Conservation (phyloP, 2,329 filamentous ascomycete genomes). For the Hypoxylon sp. region DNA sequence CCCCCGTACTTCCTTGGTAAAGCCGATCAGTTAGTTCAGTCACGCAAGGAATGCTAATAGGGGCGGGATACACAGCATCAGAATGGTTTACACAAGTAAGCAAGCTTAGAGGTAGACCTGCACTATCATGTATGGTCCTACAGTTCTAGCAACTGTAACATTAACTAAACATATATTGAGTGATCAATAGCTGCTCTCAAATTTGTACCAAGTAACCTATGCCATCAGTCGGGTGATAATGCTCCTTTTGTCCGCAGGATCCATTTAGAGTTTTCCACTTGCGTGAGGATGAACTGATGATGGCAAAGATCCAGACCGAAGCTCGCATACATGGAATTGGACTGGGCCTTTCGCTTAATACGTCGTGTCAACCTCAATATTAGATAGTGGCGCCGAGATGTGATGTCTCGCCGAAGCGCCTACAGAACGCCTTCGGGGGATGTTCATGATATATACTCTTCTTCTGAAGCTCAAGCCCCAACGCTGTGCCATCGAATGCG, state of each 20-base stretch:
- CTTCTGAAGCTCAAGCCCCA: background rate
- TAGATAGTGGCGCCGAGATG: background rate
- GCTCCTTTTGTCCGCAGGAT: background rate
- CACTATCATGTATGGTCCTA: too few species aligned
- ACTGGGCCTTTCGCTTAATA: background rate
- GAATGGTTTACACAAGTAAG: background rate
- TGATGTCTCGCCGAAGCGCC: background rate
- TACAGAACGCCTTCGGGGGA: background rate
- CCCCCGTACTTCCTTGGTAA: too few species aligned
- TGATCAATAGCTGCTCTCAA: background rate
- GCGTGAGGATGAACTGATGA: background rate
- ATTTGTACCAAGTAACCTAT: background rate
- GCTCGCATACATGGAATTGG: background rate
- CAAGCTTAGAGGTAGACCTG: background rate
- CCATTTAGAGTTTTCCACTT: background rate
- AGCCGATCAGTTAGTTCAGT: background rate
- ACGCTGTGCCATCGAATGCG: background rate
- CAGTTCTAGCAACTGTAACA: background rate
- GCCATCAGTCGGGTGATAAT: background rate
- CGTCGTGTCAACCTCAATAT: background rate
- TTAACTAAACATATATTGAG: background rate
- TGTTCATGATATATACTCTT: background rate
- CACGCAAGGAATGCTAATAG: background rate
- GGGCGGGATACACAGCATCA: background rate
- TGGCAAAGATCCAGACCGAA: background rate